These are phyloP conservation scores for Candida awuae DNA, from an alignment of 805 yeast genomes.

Conservation along the genomic window DNA sequence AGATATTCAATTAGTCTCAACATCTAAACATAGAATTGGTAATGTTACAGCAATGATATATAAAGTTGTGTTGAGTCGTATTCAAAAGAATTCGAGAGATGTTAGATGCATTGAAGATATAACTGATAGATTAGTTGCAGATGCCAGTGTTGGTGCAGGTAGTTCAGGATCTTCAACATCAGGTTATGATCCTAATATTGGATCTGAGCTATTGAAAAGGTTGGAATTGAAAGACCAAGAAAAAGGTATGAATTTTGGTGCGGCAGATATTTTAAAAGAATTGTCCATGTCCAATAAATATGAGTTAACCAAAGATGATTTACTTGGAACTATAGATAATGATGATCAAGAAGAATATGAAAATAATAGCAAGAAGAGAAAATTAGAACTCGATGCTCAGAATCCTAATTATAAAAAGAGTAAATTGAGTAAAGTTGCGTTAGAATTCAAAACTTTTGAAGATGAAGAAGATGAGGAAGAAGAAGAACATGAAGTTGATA, in stretches of 20 bases:
- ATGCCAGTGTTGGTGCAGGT: constrained; percentile 21
- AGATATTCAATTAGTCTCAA: constrained; percentile 50
- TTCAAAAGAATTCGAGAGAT: constrained; percentile 45
- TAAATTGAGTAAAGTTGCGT: constrained; percentile 6
- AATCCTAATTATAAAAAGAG: constrained; percentile 7
- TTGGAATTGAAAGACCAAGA: constrained; percentile 31
- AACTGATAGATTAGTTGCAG: constrained; percentile 24
- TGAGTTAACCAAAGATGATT: constrained; percentile 31
- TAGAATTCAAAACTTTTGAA: constrained; percentile 18
- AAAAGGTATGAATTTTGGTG: constrained; percentile 31
- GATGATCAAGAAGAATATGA: constrained; percentile 11
- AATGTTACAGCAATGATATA: constrained; percentile 58
- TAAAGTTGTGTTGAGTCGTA: constrained; percentile 41
- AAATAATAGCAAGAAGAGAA: constrained; percentile 7
- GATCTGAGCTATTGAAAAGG: constrained; percentile 20
- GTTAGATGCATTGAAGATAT: constrained; percentile 14
- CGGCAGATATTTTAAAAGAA: constrained; percentile 34
- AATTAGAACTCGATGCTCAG: constrained; percentile 6
- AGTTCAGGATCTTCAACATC: constrained; percentile 12
- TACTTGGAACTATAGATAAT: constrained; percentile 29
- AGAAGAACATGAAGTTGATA: constrained; percentile 13
- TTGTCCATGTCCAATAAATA: constrained; percentile 13
- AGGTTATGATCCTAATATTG: constrained; percentile 24
- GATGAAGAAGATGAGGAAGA: constrained; percentile 22
- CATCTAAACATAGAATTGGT: constrained; percentile 66